Percentiles rank a stretch among this genome's conserved stretches.
phyloP scores from a whole-genome alignment of 495 filamentous ascomycete species.

The Trichoderma gamsii region DNA sequence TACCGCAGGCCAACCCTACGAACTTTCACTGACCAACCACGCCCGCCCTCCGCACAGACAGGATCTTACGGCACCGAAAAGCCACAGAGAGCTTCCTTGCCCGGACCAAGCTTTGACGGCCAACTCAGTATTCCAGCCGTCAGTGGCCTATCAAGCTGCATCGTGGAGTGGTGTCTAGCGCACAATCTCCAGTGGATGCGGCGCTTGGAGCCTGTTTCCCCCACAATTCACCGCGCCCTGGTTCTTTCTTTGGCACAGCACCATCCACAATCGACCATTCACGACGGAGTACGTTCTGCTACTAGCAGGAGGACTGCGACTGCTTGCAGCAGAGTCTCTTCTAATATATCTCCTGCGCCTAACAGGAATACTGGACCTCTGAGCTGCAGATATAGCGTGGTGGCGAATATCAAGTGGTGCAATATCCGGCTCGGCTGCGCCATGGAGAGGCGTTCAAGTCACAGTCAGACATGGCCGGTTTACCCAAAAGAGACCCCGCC shows the following conservation, averaged over 20 bases:
- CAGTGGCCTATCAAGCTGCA: constrained; percentile 12
- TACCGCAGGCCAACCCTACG: background rate
- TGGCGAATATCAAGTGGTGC: background rate
- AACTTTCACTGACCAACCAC: background rate
- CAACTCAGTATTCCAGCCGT: background rate
- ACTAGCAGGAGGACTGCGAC: background rate
- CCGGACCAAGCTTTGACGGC: background rate
- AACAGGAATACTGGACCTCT: background rate
- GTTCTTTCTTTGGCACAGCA: background rate
- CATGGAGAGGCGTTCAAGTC: background rate
- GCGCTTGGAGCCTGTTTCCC: background rate
- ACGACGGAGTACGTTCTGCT: background rate
- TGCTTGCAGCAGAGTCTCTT: background rate
- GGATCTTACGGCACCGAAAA: background rate
- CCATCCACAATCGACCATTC: background rate
- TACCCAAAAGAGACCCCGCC: background rate
- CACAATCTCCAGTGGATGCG: background rate
- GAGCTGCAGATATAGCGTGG: constrained; percentile 1
- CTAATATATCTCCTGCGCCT: background rate
- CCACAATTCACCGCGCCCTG: background rate
- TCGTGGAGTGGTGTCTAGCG: constrained; percentile 3
- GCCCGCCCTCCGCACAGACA: background rate
- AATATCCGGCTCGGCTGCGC: background rate
- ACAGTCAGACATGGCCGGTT: background rate
- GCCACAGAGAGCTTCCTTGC: background rate